Evolutionary conservation across 768 basidiomycete genomes (phyloP), one percentile per base, ranked within the genome.

Genomic region (Suillus variegatus): DNA sequence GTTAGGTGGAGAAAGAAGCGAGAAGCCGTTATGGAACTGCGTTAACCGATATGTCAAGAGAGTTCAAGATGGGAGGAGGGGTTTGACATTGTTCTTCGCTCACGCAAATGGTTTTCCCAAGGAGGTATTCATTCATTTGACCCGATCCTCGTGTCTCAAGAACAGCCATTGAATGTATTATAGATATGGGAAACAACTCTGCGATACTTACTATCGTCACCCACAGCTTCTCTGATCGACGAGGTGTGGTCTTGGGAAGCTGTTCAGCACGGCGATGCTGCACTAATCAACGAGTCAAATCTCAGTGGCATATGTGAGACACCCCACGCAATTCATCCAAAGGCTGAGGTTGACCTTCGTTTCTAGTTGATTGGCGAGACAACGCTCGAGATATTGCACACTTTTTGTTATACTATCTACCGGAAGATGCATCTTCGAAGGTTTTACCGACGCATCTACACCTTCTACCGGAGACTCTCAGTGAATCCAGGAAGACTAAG

Each of bases 51-150:
- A 90, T 73, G 83, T 84, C 36, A 81, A 80, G 69, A 46, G 28
- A 61, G 61, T 64, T 65, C 73, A 71, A 28, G 40, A 57, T 16
- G 47, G 40, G 38, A 49, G 22, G 2, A 14, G 16, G 25, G 86
- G 90, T 0, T 61, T 92, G 12, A 96, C 93, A 0, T 75, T 96
- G 61, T 84, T 95, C 67, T 80, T 92, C 56, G 85, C 86, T 4
- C 95, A 96, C 74, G 93, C 93, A 3, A 96, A 93, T 75, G 94
- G 95, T 1, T 90, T 96, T 69, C 86, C 86, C 56, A 96, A 95
- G 74, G 94, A 96, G 87, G 92, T 88, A 25, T 38, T 54, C 38
- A 35, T 43, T 14, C 32, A 6, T 35, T 65, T 46, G 18, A 35
- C 16, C 32, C 8, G 16, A 41, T 62, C 52, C 54, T 55, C 54